Evolutionary conservation across 495 filamentous ascomycete species (phyloP).

Genomic region (Penicillium goetzii): DNA sequence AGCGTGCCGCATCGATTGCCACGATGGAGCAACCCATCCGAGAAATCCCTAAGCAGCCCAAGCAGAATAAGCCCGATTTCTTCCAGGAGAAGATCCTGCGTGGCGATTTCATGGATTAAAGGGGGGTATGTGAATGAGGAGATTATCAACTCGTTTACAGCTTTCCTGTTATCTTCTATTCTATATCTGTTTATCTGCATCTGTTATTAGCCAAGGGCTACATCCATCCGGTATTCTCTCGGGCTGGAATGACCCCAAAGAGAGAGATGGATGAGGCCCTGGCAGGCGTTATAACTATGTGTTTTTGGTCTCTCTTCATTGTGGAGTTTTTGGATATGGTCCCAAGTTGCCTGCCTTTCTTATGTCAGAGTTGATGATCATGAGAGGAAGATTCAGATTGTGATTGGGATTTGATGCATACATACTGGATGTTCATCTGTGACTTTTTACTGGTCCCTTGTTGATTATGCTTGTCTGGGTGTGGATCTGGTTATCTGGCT

Average conservation of each 20-base stretch:
- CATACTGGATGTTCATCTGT: slow-evolving; percentile 5
- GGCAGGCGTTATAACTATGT: slow-evolving; percentile 15
- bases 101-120: slow-evolving; percentile 95
- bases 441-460: background rate
- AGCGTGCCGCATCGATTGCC: slow-evolving; percentile 64
- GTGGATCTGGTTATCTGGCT: background rate
- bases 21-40: slow-evolving; percentile 69
- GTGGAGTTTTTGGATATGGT: background rate
- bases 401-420: slow-evolving; percentile 4
- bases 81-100: slow-evolving; percentile 96
- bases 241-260: background rate
- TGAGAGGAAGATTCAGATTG: slow-evolving; percentile 6
- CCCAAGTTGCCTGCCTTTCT: background rate
- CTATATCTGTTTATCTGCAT: background rate
- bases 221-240: background rate
- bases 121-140: background rate
- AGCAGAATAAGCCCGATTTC: slow-evolving; percentile 77
- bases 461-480: slow-evolving; percentile 3
- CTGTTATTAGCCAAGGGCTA: background rate
- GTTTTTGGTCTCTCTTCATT: slow-evolving; percentile 7
- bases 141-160: background rate
- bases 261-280: background rate
- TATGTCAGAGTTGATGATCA: background rate
- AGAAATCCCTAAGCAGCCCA: slow-evolving; percentile 69
- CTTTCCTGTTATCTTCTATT: background rate